Conservation (phyloP, 371 early-diverging fungal genomes). For the Mucor sp. region DNA sequence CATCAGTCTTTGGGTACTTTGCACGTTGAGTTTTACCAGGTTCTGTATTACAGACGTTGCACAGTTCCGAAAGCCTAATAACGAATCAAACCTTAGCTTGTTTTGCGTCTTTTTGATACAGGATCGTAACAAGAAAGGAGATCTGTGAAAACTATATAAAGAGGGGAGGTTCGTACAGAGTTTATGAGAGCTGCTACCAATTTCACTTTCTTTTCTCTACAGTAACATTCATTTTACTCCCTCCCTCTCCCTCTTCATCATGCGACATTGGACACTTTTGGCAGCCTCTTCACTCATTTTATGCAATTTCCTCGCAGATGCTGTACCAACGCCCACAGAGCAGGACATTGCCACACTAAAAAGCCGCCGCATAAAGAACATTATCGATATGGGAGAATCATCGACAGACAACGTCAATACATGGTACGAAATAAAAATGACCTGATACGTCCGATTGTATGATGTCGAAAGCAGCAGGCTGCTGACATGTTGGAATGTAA, state of each 20-base stretch:
- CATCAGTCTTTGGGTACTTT: not conserved
- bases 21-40: not conserved
- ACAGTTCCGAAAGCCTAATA: not conserved
- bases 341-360: not conserved
- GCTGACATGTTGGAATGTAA: not conserved
- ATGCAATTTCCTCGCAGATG: not conserved
- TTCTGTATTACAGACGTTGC: not conserved
- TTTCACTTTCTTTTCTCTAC: not conserved
- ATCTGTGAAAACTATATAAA: not conserved
- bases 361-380: not conserved
- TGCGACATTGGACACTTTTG: slow-evolving; percentile 6
- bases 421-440: not conserved
- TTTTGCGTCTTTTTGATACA: not conserved
- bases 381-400: not conserved
- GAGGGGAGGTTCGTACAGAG: not conserved
- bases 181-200: not conserved
- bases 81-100: not conserved
- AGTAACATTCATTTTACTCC: not conserved
- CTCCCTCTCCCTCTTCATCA: not conserved
- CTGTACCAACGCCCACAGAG: not conserved
- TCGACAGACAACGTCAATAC: not conserved
- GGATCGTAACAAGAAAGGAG: not conserved
- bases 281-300: slow-evolving; percentile 10
- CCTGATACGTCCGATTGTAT: not conserved
- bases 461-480: not conserved